Percentiles rank a stretch among this genome's conserved stretches.
These are phyloP conservation scores for Neocucurbitaria cava DNA, from an alignment of 2,329 filamentous ascomycete genomes.

Conservation along the genomic window DNA sequence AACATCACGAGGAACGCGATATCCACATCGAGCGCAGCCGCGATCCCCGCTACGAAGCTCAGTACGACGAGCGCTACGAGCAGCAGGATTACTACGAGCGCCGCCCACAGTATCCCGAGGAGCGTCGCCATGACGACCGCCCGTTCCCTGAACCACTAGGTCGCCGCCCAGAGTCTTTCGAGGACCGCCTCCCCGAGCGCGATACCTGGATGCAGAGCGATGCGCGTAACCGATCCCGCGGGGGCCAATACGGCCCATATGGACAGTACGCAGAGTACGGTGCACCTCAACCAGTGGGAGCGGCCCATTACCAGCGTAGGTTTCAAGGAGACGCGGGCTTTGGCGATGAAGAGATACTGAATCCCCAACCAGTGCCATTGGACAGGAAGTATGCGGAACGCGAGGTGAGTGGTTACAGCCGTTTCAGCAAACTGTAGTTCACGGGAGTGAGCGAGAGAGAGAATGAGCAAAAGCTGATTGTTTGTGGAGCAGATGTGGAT, in stretches of 20 bases:
- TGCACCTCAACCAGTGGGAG: conserved; percentile 37
- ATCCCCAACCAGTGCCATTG: conserved; percentile 47
- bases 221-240: conserved; percentile 13
- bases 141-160: conserved; percentile 32
- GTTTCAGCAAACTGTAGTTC: conserved; percentile 15
- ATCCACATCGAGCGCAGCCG: conserved; percentile 29
- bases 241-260: conserved; percentile 24
- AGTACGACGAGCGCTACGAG: conserved; percentile 32
- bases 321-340: conserved; percentile 45
- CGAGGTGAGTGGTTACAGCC: conserved; percentile 37
- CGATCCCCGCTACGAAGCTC: conserved; percentile 26
- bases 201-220: conserved; percentile 44
- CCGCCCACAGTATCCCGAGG: conserved; percentile 26
- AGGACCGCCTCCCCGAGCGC: conserved; percentile 46
- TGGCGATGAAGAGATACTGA: conserved; percentile 46
- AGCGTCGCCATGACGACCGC: conserved; percentile 12
- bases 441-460: too few species aligned
- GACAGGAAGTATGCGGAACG: conserved; percentile 36
- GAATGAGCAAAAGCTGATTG: conserved; percentile 12
- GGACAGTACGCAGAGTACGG: conserved; percentile 42
- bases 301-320: conserved; percentile 42
- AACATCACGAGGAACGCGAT: conserved; percentile 37
- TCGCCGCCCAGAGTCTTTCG: conserved; percentile 43
- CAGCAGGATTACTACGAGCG: conserved; percentile 23
- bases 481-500: conserved; percentile 41